Evolutionary conservation across 495 filamentous ascomycete genomes (phyloP).

Genomic region (Chaetomium fimeti): DNA sequence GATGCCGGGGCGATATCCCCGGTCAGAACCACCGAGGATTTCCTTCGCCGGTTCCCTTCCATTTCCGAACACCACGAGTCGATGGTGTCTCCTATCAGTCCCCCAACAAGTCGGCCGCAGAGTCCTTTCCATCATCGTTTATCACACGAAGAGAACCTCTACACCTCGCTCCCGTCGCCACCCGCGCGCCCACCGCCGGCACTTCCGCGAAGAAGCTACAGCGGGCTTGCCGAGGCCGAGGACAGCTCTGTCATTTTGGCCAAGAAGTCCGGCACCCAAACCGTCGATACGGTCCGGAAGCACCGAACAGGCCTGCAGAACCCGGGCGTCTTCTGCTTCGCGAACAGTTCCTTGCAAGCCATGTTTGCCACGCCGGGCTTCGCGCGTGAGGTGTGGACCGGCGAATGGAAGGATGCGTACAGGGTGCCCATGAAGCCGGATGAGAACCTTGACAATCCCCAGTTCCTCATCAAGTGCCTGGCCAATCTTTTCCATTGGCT

Average conservation of each 20-base stretch:
- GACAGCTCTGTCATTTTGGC: constrained; percentile 50
- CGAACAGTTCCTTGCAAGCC: constrained; percentile 84
- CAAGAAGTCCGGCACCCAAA: constrained; percentile 41
- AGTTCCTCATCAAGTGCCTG: constrained; percentile 73
- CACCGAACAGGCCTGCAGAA: constrained; percentile 71
- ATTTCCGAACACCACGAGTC: constrained; percentile 69
- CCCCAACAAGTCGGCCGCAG: constrained; percentile 31
- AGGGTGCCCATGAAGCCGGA: constrained; percentile 49
- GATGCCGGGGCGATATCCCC: constrained; percentile 45
- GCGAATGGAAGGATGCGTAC: constrained; percentile 52
- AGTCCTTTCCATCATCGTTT: constrained; percentile 34
- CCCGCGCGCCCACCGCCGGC: constrained; percentile 78
- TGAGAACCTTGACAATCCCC: constrained; percentile 70
- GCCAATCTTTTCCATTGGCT: constrained; percentile 68
- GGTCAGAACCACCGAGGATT: constrained; percentile 64
- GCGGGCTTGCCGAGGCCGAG: constrained; percentile 67
- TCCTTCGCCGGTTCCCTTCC: constrained; percentile 78
- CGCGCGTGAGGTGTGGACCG: constrained; percentile 61
- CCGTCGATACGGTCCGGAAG: constrained; percentile 18
- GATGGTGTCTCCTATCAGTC: constrained; percentile 54
- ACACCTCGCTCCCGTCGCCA: constrained; percentile 37
- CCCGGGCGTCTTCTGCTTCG: constrained; percentile 81
- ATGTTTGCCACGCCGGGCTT: constrained; percentile 73
- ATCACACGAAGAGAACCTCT: constrained; percentile 36
- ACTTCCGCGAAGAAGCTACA: constrained; percentile 80